phyloP scores from a whole-genome alignment of 352 stramenopile genomes.

The Phytophthora cryptogea region DNA sequence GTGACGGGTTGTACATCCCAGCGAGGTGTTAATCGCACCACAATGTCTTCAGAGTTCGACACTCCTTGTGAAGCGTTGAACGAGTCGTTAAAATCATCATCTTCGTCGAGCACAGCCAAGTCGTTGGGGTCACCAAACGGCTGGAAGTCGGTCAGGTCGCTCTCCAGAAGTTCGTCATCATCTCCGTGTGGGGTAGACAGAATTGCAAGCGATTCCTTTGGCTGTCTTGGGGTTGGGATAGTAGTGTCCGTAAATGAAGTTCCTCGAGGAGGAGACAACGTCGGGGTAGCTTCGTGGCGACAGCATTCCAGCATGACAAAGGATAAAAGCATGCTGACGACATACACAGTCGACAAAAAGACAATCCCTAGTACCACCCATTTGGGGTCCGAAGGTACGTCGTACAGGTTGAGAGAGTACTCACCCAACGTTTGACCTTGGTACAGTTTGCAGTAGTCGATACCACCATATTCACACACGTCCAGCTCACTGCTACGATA shows the following conservation, averaged over 20 bases:
- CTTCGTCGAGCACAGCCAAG: conserved; percentile 10
- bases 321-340: conserved; percentile 37
- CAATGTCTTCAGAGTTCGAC: conserved; percentile 21
- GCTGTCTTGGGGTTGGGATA: conserved; percentile 19
- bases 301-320: conserved; percentile 46
- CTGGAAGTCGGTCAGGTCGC: conserved; percentile 25
- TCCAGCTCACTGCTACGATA: conserved; percentile 41
- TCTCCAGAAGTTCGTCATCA: conserved; percentile 33
- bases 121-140: conserved; percentile 10
- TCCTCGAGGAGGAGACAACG: conserved; percentile 6
- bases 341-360: conserved; percentile 35
- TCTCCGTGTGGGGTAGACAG: conserved; percentile 35
- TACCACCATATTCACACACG: conserved; percentile 39
- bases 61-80: conserved; percentile 30
- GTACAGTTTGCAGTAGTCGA: conserved; percentile 51
- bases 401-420: conserved; percentile 43
- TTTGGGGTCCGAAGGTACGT: conserved; percentile 41
- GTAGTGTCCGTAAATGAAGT: conserved; percentile 14
- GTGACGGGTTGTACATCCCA: conserved; percentile 43
- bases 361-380: conserved; percentile 44
- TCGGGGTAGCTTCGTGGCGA: conserved; percentile 27
- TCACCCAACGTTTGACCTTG: conserved; percentile 35
- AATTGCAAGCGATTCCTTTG: conserved; percentile 43
- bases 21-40: conserved; percentile 27
- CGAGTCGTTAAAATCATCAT: conserved; percentile 18